Base-by-base conservation (phyloP, 805 yeast genomes). In the Metschnikowia reukaufii region DNA sequence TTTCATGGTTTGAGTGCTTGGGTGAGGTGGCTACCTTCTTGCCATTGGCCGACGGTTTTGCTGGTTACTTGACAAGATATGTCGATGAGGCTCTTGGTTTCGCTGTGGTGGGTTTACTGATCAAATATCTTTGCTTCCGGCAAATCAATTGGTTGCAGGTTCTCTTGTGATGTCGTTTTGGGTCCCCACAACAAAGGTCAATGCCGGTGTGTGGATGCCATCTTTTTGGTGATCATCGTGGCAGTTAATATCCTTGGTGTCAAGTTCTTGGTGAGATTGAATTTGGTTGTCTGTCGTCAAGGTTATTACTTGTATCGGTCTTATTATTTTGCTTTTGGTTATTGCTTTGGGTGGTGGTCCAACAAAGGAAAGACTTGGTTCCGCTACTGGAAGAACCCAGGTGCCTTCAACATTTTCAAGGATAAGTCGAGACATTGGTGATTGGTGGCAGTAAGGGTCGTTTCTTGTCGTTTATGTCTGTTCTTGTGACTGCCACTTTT, bases 321-420 rank as follows among this genome's bases (percentile, higher is more conserved):
- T 86, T 39, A 84, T 87, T 48, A 50, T 87, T 13, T 63, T 84
- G 42, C 69, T 85, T 44, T 74, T 85, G 53, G 67, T 83, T 48
- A 77, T 86, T 50, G 83, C 85, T 68, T 70, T 82, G 47, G 96
- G 96, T 49, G 96, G 94, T 45, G 87, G 83, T 23, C 91, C 92
- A 52, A 73, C 74, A 36, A 84, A 83, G 57, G 89, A 85, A 56
- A 76, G 92, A 64, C 66, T 79, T 29, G 92, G 91, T 1, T 84
- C 68, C 74, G 86, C 58, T 85, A 72, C 66, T 85, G 88, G 88
- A 63, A 73, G 36, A 60, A 79, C 50, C 89, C 90, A 0, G 91
- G 90, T 51, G 84, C 88, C 0, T 84, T 59, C 49, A 70, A 58
- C 67, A 70, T 54, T 18, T 77, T 73, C 75, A 56, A 70, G 60